These are phyloP conservation scores for Aaosphaeria arxii DNA, from an alignment of 2,329 filamentous ascomycete genomes.

Conservation along the genomic window DNA sequence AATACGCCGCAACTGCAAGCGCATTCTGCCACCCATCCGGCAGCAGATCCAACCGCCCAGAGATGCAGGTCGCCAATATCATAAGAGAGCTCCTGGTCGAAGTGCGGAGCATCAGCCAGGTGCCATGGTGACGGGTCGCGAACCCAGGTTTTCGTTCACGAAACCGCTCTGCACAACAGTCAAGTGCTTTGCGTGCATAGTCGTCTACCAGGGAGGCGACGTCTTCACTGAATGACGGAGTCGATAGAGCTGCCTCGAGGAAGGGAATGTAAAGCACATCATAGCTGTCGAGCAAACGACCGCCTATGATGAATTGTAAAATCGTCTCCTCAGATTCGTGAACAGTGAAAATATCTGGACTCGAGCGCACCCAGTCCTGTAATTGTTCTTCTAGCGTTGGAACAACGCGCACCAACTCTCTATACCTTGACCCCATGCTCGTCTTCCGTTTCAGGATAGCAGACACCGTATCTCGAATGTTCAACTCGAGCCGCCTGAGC, in stretches of 20 bases:
- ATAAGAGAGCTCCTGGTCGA: conserved; percentile 7
- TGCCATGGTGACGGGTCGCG: conserved; percentile 7
- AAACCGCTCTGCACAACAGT: neutral
- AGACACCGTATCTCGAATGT: neutral
- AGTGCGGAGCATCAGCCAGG: conserved; percentile 5
- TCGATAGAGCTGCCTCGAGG: neutral
- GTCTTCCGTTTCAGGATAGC: neutral
- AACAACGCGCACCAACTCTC: neutral
- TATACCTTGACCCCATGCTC: neutral
- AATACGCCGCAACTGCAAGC: neutral
- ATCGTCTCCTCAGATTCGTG: neutral
- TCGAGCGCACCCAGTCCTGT: neutral
- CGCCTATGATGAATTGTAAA: neutral
- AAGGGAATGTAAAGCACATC: neutral
- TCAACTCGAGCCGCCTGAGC: conserved; percentile 15
- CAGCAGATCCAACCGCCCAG: conserved; percentile 1
- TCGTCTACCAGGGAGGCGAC: neutral
- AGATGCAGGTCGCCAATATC: conserved; percentile 1
- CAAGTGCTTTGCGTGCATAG: neutral
- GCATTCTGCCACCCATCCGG: conserved; percentile 1
- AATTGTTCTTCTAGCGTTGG: neutral
- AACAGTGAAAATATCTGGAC: neutral
- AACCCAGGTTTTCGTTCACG: neutral
- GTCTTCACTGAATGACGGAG: neutral
- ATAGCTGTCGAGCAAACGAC: neutral